Evolutionary conservation across 768 basidiomycete genomes (phyloP).

Genomic region (Sutorius australiensis): DNA sequence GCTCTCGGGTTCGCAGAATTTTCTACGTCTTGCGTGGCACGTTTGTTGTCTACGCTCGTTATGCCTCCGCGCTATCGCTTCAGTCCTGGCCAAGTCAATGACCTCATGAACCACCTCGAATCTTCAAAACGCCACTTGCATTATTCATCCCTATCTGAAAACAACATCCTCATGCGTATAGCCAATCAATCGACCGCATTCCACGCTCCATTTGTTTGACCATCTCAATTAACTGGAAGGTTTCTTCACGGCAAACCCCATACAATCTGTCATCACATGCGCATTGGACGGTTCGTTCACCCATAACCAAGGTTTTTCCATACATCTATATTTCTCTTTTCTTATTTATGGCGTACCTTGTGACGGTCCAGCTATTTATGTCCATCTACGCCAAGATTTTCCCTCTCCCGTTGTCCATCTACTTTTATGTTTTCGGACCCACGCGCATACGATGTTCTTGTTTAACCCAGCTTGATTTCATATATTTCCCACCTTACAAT

Average conservation of each 20-base stretch:
- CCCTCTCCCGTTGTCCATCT: background rate
- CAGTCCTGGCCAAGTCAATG: constrained; percentile 11
- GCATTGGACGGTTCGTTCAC: constrained; percentile 29
- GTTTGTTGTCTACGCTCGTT: constrained; percentile 12
- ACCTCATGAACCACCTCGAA: constrained; percentile 6
- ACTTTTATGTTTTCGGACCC: background rate
- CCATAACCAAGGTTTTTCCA: constrained; percentile 16
- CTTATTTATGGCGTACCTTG: constrained; percentile 32
- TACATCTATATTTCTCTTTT: constrained; percentile 14
- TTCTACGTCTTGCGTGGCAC: constrained; percentile 11
- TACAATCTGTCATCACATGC: constrained; percentile 27
- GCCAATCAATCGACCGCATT: constrained; percentile 24
- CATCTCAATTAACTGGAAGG: constrained; percentile 15
- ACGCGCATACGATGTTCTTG: constrained; percentile 4
- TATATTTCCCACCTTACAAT: constrained; percentile 8
- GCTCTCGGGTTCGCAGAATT: constrained; percentile 9
- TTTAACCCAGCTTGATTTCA: background rate
- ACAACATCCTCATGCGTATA: constrained; percentile 18
- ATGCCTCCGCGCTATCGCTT: constrained; percentile 14
- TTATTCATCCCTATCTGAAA: constrained; percentile 17
- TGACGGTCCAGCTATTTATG: constrained; percentile 28
- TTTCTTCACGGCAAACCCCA: constrained; percentile 9
- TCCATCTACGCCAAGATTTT: constrained; percentile 26
- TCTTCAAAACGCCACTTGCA: constrained; percentile 16
- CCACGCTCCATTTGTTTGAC: constrained; percentile 32